phyloP scores from a whole-genome alignment of 768 basidiomycete species.

The Rhodotorula kratochvilovae region DNA sequence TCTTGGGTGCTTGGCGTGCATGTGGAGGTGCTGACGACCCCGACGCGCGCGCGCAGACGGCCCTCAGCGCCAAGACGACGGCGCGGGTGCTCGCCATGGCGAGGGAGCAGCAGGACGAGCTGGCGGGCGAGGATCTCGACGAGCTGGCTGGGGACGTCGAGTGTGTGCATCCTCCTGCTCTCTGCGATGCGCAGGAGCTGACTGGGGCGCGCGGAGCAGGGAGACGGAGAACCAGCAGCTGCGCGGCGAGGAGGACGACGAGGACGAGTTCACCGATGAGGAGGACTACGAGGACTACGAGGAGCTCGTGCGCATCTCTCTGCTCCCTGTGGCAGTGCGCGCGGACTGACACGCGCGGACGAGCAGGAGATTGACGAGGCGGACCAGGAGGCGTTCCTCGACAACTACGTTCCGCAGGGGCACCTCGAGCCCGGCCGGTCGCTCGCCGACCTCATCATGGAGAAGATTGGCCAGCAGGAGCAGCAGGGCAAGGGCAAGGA shows the following conservation, averaged over 20 bases:
- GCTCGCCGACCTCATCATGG: slow-evolving; percentile 92
- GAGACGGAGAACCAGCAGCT: slow-evolving; percentile 37
- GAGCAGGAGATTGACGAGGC: slow-evolving; percentile 72
- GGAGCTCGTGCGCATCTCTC: slow-evolving; percentile 48
- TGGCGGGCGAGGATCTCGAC: slow-evolving; percentile 40
- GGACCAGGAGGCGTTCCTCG: slow-evolving; percentile 73
- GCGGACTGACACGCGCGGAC: not conserved
- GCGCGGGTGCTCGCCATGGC: slow-evolving; percentile 86
- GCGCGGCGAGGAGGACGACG: slow-evolving; percentile 55
- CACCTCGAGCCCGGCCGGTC: slow-evolving; percentile 54
- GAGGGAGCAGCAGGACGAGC: slow-evolving; percentile 74
- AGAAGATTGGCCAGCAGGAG: slow-evolving; percentile 73
- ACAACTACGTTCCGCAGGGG: slow-evolving; percentile 68
- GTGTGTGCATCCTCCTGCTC: not conserved
- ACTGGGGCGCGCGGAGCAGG: not conserved
- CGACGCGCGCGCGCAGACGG: slow-evolving; percentile 52
- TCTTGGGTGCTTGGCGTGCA: rapidly evolving
- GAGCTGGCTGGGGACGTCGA: slow-evolving; percentile 35
- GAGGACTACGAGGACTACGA: slow-evolving; percentile 52
- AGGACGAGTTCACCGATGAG: slow-evolving; percentile 52
- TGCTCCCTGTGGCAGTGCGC: not conserved
- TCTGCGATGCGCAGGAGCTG: not conserved
- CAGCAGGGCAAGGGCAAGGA: slow-evolving; percentile 46
- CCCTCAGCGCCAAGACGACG: slow-evolving; percentile 75
- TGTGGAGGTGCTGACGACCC: not conserved